These are phyloP conservation scores for Ophiorrhiza pumila DNA, from an alignment of 257 asterid genomes.

Conservation along the genomic window DNA sequence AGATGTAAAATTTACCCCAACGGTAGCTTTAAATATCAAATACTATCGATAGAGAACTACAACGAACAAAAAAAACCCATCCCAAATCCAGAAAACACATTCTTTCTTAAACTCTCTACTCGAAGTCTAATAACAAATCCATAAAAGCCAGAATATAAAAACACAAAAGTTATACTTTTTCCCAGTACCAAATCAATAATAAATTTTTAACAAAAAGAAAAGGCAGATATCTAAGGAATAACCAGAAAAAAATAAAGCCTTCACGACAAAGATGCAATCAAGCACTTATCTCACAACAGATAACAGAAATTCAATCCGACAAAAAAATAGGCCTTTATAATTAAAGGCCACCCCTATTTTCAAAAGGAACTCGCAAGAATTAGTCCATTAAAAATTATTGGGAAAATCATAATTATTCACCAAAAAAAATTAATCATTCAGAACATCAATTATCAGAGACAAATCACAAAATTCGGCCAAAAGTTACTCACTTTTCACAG, in stretches of 20 bases:
- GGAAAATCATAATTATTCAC: not conserved
- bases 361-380: not conserved
- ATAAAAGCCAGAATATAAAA: not conserved
- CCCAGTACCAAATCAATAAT: not conserved
- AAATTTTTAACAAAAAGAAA: not conserved
- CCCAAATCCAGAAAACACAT: not conserved
- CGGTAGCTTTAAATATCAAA: not conserved
- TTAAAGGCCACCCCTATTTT: not conserved
- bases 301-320: not conserved
- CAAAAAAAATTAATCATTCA: not conserved
- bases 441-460: not conserved
- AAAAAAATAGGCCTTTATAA: not conserved
- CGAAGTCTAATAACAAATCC: too few species aligned
- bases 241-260: not conserved
- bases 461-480: not conserved
- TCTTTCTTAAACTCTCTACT: too few species aligned
- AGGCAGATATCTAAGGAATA: not conserved
- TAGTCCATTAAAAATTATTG: not conserved
- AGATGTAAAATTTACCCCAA: not conserved
- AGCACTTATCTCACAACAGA: not conserved
- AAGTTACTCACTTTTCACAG: slow-evolving; percentile 31
- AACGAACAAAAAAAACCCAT: too few species aligned
- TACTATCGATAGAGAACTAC: not conserved
- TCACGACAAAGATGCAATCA: too few species aligned
- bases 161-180: not conserved